Base-by-base conservation (phyloP, 805 yeast genomes). In the Yarrowia osloensis region DNA sequence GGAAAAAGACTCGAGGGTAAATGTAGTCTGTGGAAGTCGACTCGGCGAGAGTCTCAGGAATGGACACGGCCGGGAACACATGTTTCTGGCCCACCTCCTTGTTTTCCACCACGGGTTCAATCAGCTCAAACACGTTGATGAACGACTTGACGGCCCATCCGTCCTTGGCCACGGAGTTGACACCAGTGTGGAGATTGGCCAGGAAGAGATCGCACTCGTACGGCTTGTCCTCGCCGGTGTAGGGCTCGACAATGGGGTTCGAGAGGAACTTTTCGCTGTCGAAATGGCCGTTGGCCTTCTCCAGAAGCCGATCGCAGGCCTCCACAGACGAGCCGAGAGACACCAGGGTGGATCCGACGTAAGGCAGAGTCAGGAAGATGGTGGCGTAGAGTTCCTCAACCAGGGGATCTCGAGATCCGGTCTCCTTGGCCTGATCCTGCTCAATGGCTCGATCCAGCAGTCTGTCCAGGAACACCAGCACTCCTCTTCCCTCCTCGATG, bases 381-480 rank as follows among this genome's bases (percentile, higher is more conserved):
- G 85, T 85, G 70, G 85, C 87, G 73, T 78, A 90, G 19, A 91
- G 76, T 59, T 88, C 86, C 74, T 90, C 91, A 4, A 90, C 90
- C 54, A 88, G 81, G 75, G 92, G 82, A 22, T 26, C 19, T 5
- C 63, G 46, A 6, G 68, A 68, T 31, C 74, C 75, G 42, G 75
- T 69, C 37, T 76, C 50, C 6, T 68, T 70, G 4, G 74, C 69
- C 73, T 88, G 90, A 67, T 50, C 40, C 19, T 89, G 77, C 1
- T 82, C 86, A 47, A 86, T 80, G 0, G 93, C 84, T 39, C 83
- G 73, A 4, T 79, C 77, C 68, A 90, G 76, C 28, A 91, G 80
- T 68, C 83, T 85, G 63, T 77, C 80, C 71, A 86, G 83, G 5
- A 90, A 75, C 39, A 77, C 79, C n/a, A 78, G 68, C 4, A 84